Conservation (phyloP, 2,329 filamentous ascomycete genomes). For the Fusarium sarcochroum region DNA sequence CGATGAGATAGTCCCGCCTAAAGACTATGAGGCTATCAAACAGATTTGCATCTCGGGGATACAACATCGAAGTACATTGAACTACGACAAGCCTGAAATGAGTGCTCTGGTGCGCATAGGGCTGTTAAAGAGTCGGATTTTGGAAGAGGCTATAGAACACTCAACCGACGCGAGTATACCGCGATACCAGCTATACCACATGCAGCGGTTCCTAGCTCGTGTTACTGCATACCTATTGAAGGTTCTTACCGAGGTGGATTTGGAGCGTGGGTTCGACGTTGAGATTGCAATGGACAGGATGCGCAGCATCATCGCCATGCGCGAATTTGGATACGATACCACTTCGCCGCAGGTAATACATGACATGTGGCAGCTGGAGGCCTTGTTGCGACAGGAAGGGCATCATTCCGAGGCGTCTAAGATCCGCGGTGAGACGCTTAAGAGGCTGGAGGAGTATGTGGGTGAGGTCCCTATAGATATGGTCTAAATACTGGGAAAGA, state of each 20-base stretch:
- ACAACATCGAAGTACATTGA: constrained; percentile 22
- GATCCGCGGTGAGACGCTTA: not conserved
- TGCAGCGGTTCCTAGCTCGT: constrained; percentile 9
- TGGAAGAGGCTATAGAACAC: not conserved
- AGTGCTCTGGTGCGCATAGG: not conserved
- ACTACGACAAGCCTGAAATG: not conserved
- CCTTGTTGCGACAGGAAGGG: not conserved
- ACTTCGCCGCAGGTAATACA: constrained; percentile 20
- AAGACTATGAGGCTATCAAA: constrained; percentile 18
- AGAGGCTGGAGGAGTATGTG: constrained; percentile 9
- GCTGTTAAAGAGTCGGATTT: constrained; percentile 7
- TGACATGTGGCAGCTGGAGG: constrained; percentile 25
- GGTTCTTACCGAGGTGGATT: constrained; percentile 12
- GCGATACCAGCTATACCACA: not conserved
- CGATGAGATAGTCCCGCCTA: not conserved
- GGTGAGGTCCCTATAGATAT: not conserved
- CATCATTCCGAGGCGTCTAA: not conserved
- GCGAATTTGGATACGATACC: constrained; percentile 16
- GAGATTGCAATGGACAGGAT: constrained; percentile 21
- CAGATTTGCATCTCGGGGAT: constrained; percentile 20
- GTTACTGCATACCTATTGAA: constrained; percentile 25
- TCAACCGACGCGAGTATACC: not conserved
- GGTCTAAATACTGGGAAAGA: not conserved
- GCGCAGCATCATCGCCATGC: constrained; percentile 9
- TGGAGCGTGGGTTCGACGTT: constrained; percentile 2